These are phyloP conservation scores for Scutellaria galericulata DNA, from an alignment of 257 asterid genomes.

Conservation along the genomic window DNA sequence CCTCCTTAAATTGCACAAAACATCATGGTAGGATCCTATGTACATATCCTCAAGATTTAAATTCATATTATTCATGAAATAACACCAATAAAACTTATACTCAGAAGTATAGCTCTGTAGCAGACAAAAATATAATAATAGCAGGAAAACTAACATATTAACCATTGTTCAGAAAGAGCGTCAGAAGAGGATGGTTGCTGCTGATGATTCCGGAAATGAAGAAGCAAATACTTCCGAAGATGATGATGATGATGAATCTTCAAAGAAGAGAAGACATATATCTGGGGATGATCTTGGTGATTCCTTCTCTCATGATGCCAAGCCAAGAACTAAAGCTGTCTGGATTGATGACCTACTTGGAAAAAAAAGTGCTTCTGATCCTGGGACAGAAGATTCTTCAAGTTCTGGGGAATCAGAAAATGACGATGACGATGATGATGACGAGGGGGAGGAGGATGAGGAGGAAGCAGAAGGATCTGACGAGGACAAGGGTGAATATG, in stretches of 20 bases:
- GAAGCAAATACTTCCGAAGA: conserved; percentile 63
- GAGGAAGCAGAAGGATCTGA: conserved; percentile 58
- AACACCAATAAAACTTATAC: not conserved
- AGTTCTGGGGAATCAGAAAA: conserved; percentile 55
- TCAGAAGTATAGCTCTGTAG: conserved; percentile 4
- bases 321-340: conserved; percentile 48
- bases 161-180: conserved; percentile 74
- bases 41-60: not conserved
- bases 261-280: conserved; percentile 47
- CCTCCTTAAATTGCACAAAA: not conserved
- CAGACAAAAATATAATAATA: conserved; percentile 1
- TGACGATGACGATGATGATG: conserved; percentile 49
- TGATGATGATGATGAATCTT: conserved; percentile 44
- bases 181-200: conserved; percentile 77
- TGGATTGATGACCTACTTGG: conserved; percentile 67
- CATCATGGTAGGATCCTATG: not conserved
- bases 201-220: conserved; percentile 70
- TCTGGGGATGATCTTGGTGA: conserved; percentile 99
- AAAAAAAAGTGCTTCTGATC: conserved; percentile 43
- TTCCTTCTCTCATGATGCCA: conserved; percentile 62
- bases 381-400: conserved; percentile 48
- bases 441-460: conserved; percentile 46
- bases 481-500: conserved; percentile 45
- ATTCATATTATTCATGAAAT: not conserved
- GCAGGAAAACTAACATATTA: conserved; percentile 26